Evolutionary conservation across 139 green algal genomes (phyloP).

Genomic region (Chlamydomonas sp.): DNA sequence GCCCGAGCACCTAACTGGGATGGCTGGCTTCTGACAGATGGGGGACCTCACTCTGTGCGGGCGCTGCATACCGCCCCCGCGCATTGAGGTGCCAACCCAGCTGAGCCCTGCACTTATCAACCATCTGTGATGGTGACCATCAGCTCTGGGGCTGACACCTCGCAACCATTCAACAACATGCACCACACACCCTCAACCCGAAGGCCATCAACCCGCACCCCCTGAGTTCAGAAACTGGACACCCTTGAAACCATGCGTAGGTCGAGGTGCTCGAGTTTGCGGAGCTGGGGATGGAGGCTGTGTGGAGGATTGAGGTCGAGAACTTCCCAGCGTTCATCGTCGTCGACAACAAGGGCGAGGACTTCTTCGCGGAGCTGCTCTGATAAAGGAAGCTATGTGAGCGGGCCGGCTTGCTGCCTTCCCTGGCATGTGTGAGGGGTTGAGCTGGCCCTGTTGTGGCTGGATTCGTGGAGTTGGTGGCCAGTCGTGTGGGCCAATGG

Average conservation of each 20-base stretch:
- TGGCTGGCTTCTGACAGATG: background rate
- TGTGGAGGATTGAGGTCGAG: conserved; percentile 40
- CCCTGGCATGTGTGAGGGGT: too few species aligned
- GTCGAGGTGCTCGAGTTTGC: conserved; percentile 47
- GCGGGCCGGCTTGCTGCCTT: background rate
- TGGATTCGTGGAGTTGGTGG: too few species aligned
- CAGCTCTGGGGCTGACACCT: background rate
- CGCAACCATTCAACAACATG: too few species aligned
- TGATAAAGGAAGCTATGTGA: conserved; percentile 7
- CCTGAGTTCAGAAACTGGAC: background rate
- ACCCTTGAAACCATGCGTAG: background rate
- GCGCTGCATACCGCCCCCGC: background rate
- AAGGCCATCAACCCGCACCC: background rate
- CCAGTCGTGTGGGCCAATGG: too few species aligned
- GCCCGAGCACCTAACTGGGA: background rate
- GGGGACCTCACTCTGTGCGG: background rate
- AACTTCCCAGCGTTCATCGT: conserved; percentile 48
- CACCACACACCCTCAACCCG: background rate
- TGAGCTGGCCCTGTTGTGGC: too few species aligned
- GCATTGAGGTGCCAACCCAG: background rate
- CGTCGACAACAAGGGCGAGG: conserved; percentile 40
- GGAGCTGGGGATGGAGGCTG: conserved; percentile 43
- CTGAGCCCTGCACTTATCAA: background rate
- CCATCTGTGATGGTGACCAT: background rate
- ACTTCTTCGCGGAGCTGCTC: conserved; percentile 35